Percentiles rank a stretch among this genome's conserved stretches.
Conservation (phyloP, 805 yeast species). For the Hanseniaspora vineae region DNA sequence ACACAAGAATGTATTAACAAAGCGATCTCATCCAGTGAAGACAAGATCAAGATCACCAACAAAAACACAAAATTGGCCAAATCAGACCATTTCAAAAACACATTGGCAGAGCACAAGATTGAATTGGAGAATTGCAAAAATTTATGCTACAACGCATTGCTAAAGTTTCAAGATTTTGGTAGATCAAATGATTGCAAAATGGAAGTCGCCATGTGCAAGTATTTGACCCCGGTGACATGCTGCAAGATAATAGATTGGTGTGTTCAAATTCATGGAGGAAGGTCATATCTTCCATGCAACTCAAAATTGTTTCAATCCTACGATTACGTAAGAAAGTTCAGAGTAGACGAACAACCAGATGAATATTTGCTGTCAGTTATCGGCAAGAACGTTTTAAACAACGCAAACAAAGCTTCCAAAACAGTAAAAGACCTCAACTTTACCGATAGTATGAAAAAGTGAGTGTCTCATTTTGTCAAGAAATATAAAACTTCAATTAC, state of each 20-base stretch:
- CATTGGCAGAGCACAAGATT: conserved; percentile 40
- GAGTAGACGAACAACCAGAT: conserved; percentile 62
- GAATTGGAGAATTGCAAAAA: conserved; percentile 41
- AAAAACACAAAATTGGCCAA: conserved; percentile 38
- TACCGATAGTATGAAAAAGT: neutral
- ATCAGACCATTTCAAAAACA: conserved; percentile 37
- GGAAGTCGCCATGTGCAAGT: conserved; percentile 51
- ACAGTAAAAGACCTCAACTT: neutral
- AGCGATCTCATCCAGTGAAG: conserved; percentile 26
- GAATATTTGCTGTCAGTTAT: conserved; percentile 50
- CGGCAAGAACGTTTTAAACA: conserved; percentile 23
- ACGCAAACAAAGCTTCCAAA: neutral
- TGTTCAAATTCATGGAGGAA: conserved; percentile 52
- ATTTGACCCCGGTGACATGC: conserved; percentile 46
- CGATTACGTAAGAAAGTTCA: conserved; percentile 37
- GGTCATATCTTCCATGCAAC: conserved; percentile 45
- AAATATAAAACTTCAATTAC: no score
- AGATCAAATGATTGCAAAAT: conserved; percentile 33
- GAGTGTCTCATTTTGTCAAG: no score
- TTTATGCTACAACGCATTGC: conserved; percentile 47
- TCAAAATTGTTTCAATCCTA: conserved; percentile 43
- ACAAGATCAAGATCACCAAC: conserved; percentile 41
- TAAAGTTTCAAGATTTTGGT: conserved; percentile 26
- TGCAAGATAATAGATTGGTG: conserved; percentile 45
- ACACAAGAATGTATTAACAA: conserved; percentile 40